phyloP scores from a whole-genome alignment of 2,329 filamentous ascomycete genomes.

The Coniochaeta ligniaria region DNA sequence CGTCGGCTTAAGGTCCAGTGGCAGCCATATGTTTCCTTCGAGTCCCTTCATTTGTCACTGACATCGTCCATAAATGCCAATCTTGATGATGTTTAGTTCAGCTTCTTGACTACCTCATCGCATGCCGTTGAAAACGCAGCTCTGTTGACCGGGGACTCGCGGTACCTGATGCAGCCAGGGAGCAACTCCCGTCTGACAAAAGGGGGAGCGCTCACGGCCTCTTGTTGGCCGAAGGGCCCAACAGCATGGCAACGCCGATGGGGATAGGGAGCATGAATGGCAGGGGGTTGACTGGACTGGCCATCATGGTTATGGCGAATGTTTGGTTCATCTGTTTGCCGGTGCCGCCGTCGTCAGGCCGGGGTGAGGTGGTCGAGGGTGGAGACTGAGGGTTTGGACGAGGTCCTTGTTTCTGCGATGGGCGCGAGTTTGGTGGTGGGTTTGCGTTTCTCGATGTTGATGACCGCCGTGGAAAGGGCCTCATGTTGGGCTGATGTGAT shows the following conservation, averaged over 20 bases:
- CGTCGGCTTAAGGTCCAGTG: too few relatives aligned
- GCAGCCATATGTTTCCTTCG: too few relatives aligned
- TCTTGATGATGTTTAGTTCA: too few relatives aligned
- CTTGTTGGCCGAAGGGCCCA: constrained; percentile 27
- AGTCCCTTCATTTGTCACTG: too few relatives aligned
- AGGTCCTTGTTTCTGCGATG: not conserved
- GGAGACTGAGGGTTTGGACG: not conserved
- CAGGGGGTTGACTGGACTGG: constrained; percentile 11
- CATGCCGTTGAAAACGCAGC: too few relatives aligned
- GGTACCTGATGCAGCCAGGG: too few relatives aligned
- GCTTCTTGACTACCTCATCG: too few relatives aligned
- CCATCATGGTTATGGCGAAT: constrained; percentile 15
- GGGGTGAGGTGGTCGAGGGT: not conserved
- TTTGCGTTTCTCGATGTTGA: not conserved
- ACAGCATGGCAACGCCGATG: constrained; percentile 12
- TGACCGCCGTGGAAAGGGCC: not conserved
- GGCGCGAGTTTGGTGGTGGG: not conserved
- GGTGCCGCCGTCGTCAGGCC: not conserved
- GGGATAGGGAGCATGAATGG: constrained; percentile 15
- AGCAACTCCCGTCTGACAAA: too few relatives aligned
- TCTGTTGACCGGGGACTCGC: too few relatives aligned
- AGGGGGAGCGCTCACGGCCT: not conserved
- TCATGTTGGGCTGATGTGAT: not conserved
- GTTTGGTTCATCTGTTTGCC: not conserved
- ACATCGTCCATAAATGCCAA: too few relatives aligned